These are phyloP conservation scores for Hyphopichia pseudoburtonii DNA, from an alignment of 1,139 yeast genomes.

Conservation along the genomic window DNA sequence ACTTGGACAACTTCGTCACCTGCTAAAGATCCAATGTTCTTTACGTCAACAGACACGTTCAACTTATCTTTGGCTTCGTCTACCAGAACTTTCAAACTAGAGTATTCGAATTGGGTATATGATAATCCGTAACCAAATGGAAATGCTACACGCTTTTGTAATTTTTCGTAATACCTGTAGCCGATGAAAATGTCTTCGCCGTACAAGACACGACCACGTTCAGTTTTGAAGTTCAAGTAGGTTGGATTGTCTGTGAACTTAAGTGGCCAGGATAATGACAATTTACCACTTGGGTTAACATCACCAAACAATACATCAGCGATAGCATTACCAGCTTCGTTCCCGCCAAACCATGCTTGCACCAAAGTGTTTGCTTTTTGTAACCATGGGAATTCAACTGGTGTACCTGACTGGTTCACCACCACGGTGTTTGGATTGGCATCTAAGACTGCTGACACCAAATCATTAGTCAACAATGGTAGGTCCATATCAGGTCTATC, in stretches of 20 bases:
- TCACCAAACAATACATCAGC: conserved; percentile 27
- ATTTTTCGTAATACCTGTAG: conserved; percentile 57
- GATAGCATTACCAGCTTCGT: conserved; percentile 23
- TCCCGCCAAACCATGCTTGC: conserved; percentile 49
- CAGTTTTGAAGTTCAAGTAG: conserved; percentile 33
- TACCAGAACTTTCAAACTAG: conserved; percentile 13
- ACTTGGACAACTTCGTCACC: conserved; percentile 52
- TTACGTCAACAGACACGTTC: conserved; percentile 34
- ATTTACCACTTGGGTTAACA: conserved; percentile 28
- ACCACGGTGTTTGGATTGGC: conserved; percentile 54
- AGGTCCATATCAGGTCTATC: conserved; percentile 35
- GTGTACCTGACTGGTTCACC: conserved; percentile 63
- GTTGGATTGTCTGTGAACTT: conserved; percentile 45
- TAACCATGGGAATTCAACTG: conserved; percentile 61
- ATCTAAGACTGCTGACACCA: conserved; percentile 43
- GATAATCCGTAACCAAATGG: conserved; percentile 66
- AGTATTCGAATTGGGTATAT: conserved; percentile 45
- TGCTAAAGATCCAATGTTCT: conserved; percentile 38
- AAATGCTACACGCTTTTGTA: conserved; percentile 45
- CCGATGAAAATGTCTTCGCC: conserved; percentile 62
- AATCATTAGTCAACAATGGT: conserved; percentile 50
- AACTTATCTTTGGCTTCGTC: conserved; percentile 13
- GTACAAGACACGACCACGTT: conserved; percentile 53
- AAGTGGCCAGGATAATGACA: conserved; percentile 45
- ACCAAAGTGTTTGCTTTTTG: conserved; percentile 46